Conservation (phyloP, 495 filamentous ascomycete species). For the Penicillium malachiteum region DNA sequence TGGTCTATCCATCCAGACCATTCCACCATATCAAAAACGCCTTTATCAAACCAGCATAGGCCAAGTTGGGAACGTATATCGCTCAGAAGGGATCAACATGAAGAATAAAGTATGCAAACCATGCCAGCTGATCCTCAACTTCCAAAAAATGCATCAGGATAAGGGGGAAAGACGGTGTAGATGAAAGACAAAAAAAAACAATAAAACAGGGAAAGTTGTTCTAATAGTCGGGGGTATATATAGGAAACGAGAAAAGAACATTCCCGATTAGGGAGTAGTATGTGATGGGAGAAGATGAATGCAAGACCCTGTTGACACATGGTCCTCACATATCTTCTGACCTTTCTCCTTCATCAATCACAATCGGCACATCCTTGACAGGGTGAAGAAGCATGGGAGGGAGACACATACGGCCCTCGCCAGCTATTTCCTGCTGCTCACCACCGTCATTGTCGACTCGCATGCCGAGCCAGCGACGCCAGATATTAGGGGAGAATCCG, state of each 20-base stretch:
- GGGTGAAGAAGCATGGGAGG: conserved; percentile 92
- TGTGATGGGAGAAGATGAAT: background rate
- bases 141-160: conserved; percentile 8
- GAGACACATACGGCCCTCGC: conserved; percentile 90
- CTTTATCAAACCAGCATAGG: conserved; percentile 7
- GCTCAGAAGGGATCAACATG: conserved; percentile 9
- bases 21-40: conserved; percentile 11
- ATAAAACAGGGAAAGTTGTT: conserved; percentile 1
- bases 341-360: conserved; percentile 57
- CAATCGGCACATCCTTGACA: conserved; percentile 79
- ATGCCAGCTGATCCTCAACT: conserved; percentile 12
- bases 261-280: background rate
- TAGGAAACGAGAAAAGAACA: background rate
- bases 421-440: conserved; percentile 72
- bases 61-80: conserved; percentile 6
- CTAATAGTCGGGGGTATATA: conserved; percentile 3
- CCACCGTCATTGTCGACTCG: conserved; percentile 84
- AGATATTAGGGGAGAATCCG: conserved; percentile 78
- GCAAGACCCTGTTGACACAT: background rate
- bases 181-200: background rate
- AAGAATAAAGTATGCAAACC: conserved; percentile 10
- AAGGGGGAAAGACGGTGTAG: background rate
- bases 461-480: conserved; percentile 82
- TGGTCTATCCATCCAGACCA: conserved; percentile 8
- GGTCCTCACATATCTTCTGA: conserved; percentile 22